Percentiles rank a stretch among this genome's conserved stretches.
Evolutionary conservation across 305 asterid genomes (phyloP).

Genomic region (Solanum hybrid): DNA sequence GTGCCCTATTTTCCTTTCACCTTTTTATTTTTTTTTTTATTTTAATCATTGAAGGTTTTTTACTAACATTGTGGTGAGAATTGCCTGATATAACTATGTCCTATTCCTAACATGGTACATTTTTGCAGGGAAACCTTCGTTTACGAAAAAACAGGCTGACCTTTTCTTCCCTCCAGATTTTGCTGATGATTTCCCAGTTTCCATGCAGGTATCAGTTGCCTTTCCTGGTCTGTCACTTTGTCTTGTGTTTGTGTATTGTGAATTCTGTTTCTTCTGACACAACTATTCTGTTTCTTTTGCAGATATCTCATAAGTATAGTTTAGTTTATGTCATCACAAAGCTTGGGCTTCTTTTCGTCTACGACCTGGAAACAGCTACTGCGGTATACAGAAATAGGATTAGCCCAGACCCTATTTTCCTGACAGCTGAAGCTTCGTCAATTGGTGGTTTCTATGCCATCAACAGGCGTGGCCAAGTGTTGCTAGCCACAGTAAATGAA

Average conservation of each 20-base stretch:
- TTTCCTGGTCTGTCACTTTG: not conserved
- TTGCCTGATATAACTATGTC: not conserved
- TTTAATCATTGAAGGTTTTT: not conserved
- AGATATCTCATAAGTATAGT: constrained; percentile 89
- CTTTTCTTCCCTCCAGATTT: constrained; percentile 98
- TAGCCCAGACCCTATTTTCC: constrained; percentile 96
- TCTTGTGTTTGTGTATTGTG: not conserved
- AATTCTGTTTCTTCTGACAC: constrained; percentile 8
- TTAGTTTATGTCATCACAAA: constrained; percentile 90
- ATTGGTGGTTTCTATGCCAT: constrained; percentile 96
- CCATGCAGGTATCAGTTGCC: constrained; percentile 40
- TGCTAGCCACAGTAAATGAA: constrained; percentile 95
- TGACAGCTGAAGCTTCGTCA: constrained; percentile 92
- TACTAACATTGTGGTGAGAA: not conserved
- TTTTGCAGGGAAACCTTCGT: constrained; percentile 79
- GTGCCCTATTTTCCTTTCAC: not conserved
- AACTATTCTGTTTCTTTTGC: constrained; percentile 19
- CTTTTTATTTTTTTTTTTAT: not conserved
- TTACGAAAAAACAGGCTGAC: constrained; percentile 93
- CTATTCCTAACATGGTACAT: not conserved
- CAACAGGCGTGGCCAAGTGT: constrained; percentile 95
- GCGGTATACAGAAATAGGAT: constrained; percentile 97
- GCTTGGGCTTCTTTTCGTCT: constrained; percentile 97
- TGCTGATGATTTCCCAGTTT: constrained; percentile 66
- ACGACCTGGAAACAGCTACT: constrained; percentile 91